phyloP scores from a whole-genome alignment of 2,329 filamentous ascomycete genomes.

The Clarireedia sp. region DNA sequence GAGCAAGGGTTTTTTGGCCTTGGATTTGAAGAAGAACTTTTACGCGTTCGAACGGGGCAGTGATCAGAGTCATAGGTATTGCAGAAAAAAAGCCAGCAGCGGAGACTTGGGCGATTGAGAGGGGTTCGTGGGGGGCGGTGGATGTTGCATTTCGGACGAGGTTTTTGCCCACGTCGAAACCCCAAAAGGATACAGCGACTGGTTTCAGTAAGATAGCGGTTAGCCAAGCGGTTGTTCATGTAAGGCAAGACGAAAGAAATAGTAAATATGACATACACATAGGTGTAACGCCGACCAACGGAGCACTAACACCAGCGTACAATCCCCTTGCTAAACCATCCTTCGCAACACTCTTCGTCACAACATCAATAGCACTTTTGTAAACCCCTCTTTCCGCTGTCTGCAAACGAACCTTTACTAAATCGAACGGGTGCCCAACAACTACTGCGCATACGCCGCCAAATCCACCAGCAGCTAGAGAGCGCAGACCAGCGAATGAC shows the following conservation, averaged over 20 bases:
- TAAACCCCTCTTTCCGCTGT: slow-evolving; percentile 94
- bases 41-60: slow-evolving; percentile 97
- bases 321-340: slow-evolving; percentile 76
- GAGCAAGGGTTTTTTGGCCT: slow-evolving; percentile 75
- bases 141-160: slow-evolving; percentile 62
- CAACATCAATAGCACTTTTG: slow-evolving; percentile 81
- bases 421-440: slow-evolving; percentile 92
- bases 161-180: slow-evolving; percentile 91
- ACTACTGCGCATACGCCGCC: slow-evolving; percentile 90
- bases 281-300: slow-evolving; percentile 88
- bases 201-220: background rate
- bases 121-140: slow-evolving; percentile 59
- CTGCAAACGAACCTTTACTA: slow-evolving; percentile 96
- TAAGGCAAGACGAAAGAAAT: background rate
- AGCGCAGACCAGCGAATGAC: slow-evolving; percentile 58
- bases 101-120: slow-evolving; percentile 79
- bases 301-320: slow-evolving; percentile 95
- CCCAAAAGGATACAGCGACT: slow-evolving; percentile 71
- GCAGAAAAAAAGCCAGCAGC: slow-evolving; percentile 95
- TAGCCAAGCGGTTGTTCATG: background rate
- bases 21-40: slow-evolving; percentile 98
- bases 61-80: slow-evolving; percentile 94
- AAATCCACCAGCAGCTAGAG: slow-evolving; percentile 81
- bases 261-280: slow-evolving; percentile 69
- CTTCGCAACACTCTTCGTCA: slow-evolving; percentile 76